Conservation (phyloP, 2,329 filamentous ascomycete genomes). For the Diatrype stigma region DNA sequence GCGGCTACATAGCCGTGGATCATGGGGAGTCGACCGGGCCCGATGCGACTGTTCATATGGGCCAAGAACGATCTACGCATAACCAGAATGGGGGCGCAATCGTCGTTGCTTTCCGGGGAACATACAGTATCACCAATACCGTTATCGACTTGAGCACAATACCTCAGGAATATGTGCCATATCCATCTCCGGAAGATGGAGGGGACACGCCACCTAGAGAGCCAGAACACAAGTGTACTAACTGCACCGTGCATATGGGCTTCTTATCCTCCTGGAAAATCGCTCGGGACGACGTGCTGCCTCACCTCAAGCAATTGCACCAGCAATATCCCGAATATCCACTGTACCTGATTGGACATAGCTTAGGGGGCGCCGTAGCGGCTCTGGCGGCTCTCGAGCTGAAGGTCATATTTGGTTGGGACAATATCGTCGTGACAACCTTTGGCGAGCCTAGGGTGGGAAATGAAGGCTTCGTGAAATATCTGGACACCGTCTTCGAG, state of each 20-base stretch:
- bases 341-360: conserved; percentile 82
- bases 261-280: conserved; percentile 83
- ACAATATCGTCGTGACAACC: conserved; percentile 73
- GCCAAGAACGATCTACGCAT: conserved; percentile 4
- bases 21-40: conserved; percentile 41
- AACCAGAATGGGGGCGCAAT: conserved; percentile 43
- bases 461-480: conserved; percentile 52
- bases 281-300: conserved; percentile 65
- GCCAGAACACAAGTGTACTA: conserved; percentile 59
- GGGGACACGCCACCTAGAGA: conserved; percentile 29
- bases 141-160: conserved; percentile 85
- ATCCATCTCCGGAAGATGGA: conserved; percentile 56
- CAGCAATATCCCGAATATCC: conserved; percentile 64
- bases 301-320: conserved; percentile 57
- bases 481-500: conserved; percentile 50
- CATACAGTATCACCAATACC: conserved; percentile 89
- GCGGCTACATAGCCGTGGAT: conserved; percentile 90
- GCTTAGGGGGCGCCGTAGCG: conserved; percentile 87
- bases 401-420: conserved; percentile 65
- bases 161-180: conserved; percentile 87
- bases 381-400: conserved; percentile 83
- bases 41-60: conserved; percentile 1
- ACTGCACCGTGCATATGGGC: conserved; percentile 90
- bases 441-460: conserved; percentile 81
- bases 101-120: conserved; percentile 86